phyloP scores from a whole-genome alignment of 208 protist species.

The Acanthamoeba culbertsoni region DNA sequence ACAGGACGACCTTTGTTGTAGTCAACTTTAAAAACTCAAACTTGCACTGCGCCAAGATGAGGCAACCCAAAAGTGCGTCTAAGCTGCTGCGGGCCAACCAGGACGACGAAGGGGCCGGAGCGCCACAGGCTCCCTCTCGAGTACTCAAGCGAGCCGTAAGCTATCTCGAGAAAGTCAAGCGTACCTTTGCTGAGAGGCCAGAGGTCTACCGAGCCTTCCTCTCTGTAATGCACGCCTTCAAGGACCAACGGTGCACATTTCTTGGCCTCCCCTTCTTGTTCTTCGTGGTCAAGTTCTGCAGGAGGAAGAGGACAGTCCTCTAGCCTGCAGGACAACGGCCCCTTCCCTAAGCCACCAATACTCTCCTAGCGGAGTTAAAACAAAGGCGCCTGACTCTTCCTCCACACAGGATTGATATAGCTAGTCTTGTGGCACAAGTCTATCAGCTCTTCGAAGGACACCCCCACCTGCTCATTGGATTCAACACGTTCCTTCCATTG shows the following conservation, averaged over 20 bases:
- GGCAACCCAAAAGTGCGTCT: neutral
- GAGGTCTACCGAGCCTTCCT: conserved; percentile 32
- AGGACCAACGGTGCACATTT: neutral
- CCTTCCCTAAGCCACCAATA: neutral
- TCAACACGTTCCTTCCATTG: conserved; percentile 44
- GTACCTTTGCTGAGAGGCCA: conserved; percentile 1
- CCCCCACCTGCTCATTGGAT: conserved; percentile 27
- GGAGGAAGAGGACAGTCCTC: too few relatives aligned
- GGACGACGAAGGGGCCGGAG: neutral
- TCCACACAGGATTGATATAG: neutral
- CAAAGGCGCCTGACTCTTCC: neutral
- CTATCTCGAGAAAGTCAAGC: conserved; percentile 39
- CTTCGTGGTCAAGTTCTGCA: too few relatives aligned
- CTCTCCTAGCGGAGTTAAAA: neutral
- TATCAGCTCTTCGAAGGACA: conserved; percentile 49
- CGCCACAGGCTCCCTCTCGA: neutral
- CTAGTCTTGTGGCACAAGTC: neutral
- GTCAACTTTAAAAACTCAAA: too few relatives aligned
- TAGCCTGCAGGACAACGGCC: neutral
- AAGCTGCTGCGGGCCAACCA: neutral
- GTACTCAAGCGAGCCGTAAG: conserved; percentile 20
- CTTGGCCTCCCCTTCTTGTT: neutral
- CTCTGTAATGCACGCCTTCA: conserved; percentile 25
- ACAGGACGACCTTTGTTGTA: too few relatives aligned
- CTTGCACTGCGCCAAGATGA: too few relatives aligned